phyloP scores from a whole-genome alignment of 2,329 filamentous ascomycete genomes.

The Dothiorella sarmentorum region DNA sequence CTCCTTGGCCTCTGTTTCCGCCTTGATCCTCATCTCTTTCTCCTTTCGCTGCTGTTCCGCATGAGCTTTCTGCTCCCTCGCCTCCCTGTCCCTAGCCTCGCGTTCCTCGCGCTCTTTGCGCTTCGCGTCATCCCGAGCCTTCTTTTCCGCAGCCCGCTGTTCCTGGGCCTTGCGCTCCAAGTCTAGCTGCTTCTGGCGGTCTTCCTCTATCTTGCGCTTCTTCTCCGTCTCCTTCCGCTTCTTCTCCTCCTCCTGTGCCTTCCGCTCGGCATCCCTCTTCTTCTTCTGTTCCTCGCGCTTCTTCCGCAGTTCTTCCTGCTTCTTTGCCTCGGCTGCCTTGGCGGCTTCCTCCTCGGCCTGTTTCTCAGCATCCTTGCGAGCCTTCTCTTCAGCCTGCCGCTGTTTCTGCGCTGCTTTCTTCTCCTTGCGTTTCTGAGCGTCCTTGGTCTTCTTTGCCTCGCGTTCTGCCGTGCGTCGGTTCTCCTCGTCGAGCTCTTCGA shows the following conservation, averaged over 20 bases:
- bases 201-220: conserved; percentile 73
- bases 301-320: conserved; percentile 72
- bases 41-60: conserved; percentile 58
- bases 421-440: conserved; percentile 93
- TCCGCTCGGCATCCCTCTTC: conserved; percentile 87
- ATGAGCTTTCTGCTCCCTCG: conserved; percentile 62
- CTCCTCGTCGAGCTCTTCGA: conserved; percentile 90
- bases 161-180: conserved; percentile 79
- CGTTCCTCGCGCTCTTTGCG: conserved; percentile 70
- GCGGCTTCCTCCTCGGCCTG: conserved; percentile 79
- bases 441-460: conserved; percentile 89
- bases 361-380: conserved; percentile 81
- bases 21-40: conserved; percentile 54
- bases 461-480: conserved; percentile 69
- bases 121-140: conserved; percentile 65
- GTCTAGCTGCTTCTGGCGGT: conserved; percentile 81
- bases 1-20: conserved; percentile 39
- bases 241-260: conserved; percentile 84
- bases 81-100: conserved; percentile 68
- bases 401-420: conserved; percentile 88
- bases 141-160: conserved; percentile 77
- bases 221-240: conserved; percentile 82
- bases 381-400: conserved; percentile 85
- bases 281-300: conserved; percentile 87
- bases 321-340: conserved; percentile 72